phyloP scores from a whole-genome alignment of 495 filamentous ascomycete species.

The Polyplosphaeria fusca region DNA sequence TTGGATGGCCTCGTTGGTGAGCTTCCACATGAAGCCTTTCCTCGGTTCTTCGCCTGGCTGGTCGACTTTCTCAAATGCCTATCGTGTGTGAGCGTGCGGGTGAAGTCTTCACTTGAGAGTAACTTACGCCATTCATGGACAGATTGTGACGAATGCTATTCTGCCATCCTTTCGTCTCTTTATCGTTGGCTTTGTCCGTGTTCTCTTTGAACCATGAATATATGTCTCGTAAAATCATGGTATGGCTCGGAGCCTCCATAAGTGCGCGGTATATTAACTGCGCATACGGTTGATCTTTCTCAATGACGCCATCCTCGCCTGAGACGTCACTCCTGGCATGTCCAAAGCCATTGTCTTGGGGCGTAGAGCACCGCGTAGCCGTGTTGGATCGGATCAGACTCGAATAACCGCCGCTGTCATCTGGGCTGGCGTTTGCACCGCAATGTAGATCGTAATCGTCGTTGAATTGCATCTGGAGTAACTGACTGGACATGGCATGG shows the following conservation, averaged over 20 bases:
- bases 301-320: constrained; percentile 22
- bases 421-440: constrained; percentile 5
- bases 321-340: constrained; percentile 28
- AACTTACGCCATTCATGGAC: constrained; percentile 89
- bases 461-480: constrained; percentile 6
- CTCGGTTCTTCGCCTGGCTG: constrained; percentile 52
- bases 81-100: too few species aligned
- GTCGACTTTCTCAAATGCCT: constrained; percentile 66
- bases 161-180: constrained; percentile 75
- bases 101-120: too few species aligned
- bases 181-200: constrained; percentile 64
- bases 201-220: constrained; percentile 87
- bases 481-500: constrained; percentile 1
- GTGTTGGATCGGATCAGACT: neutral
- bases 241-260: constrained; percentile 57
- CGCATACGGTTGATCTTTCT: constrained; percentile 68
- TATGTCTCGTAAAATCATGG: constrained; percentile 78
- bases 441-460: constrained; percentile 12
- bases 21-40: constrained; percentile 63
- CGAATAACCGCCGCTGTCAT: constrained; percentile 6
- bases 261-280: constrained; percentile 76
- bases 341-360: constrained; percentile 3
- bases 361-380: constrained; percentile 9
- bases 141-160: constrained; percentile 97
- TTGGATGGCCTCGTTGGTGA: constrained; percentile 59